Evolutionary conservation across 228 moss, liverwort and hornwort species (phyloP).

Genomic region (Sphagnum fallax): DNA sequence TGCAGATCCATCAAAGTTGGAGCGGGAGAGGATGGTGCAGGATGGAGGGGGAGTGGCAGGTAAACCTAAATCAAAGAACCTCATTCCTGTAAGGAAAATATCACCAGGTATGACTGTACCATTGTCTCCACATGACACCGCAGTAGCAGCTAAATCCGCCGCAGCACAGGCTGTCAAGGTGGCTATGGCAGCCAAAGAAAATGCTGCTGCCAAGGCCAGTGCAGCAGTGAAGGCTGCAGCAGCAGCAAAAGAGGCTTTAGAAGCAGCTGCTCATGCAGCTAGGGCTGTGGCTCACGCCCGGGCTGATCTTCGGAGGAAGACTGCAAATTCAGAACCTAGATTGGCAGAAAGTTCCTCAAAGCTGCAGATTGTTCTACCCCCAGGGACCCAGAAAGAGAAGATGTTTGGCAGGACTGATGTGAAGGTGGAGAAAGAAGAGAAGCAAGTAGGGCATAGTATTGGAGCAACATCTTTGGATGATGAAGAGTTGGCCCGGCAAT

Average conservation of each 20-base stretch:
- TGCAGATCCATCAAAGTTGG: conserved; percentile 24
- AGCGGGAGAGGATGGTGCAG: conserved; percentile 25
- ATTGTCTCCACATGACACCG: conserved; percentile 58
- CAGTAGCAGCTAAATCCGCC: conserved; percentile 52
- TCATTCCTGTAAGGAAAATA: conserved; percentile 19
- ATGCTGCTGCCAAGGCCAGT: conserved; percentile 73
- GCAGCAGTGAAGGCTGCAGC: conserved; percentile 79
- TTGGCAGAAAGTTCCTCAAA: conserved; percentile 16
- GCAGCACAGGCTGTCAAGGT: conserved; percentile 62
- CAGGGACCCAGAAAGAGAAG: conserved; percentile 40
- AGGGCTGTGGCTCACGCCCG: conserved; percentile 56
- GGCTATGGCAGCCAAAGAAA: conserved; percentile 69
- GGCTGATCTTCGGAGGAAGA: conserved; percentile 49
- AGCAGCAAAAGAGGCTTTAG: conserved; percentile 74
- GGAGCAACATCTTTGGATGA: conserved; percentile 62
- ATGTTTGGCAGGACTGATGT: conserved; percentile 32
- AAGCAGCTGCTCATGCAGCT: conserved; percentile 69
- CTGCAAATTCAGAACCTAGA: conserved; percentile 30
- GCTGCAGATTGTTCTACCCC: conserved; percentile 37
- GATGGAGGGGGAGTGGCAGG: conserved; percentile 15
- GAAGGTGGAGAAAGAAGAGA: conserved; percentile 55
- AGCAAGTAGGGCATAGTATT: conserved; percentile 7
- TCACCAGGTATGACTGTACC: conserved; percentile 9
- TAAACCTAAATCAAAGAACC: conserved; percentile 13
- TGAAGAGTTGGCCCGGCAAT: conserved; percentile 91